Evolutionary conservation across 208 protist species (phyloP), one percentile per base, ranked within the genome.

Genomic region (Acanthamoeba sp.): DNA sequence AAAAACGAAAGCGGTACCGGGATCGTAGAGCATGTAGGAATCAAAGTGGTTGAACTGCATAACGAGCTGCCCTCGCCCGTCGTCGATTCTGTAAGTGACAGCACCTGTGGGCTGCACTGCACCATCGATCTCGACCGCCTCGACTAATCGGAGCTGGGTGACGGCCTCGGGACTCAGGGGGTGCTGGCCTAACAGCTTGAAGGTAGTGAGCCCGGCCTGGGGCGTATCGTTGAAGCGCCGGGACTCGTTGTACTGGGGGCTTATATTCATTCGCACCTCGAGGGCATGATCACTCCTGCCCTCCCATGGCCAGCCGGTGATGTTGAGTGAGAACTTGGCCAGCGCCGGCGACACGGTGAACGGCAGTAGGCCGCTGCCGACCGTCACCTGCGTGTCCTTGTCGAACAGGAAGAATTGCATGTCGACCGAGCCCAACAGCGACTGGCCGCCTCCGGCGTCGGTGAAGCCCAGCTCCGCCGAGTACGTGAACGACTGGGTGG

Each of bases 351-450:
- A 55, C 18, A 52, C 73, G 36, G 32, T 84, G 38, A 84, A 84
- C 2, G 73, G 38, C 73, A 55, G 73, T 6, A 80, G 69, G 69
- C 69, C 69, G 6, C 18, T 12, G 40, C 38, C 73, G 0, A 84
- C 73, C 14, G 73, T 52, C 16, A 84, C 12, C 12, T 52, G 0
- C 16, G 73, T 50, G 38, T 27, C 42, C 24, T 45, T 9, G 73
- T 84, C 29, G n/a, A 84, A 84, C 24, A 84, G 45, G 73, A 55
- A 84, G 73, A 84, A 84, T 38, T 84, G 73, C 73, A 84, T 4
- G 38, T 84, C 73, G 9, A 84, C 69, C 32, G 69, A 2, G n/a
- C 69, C 69, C 7, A 6, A 10, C 69, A 80, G 22, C 22, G 34
- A 42, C 32, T 22, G 4, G 34, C 24, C 40, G 32, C 69, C 69